Conservation (phyloP, 345 rosid species). For the Citrus sinensis region DVS_A1.0 CM039165.1:30254001-30254500, state of each 20-base stretch:
- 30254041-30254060: neutral
- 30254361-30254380: neutral
- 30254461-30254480: neutral
- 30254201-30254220: neutral
- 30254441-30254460: neutral
- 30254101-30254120: neutral
- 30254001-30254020: too few species aligned
- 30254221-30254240: neutral
- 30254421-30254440: neutral
- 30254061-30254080: neutral
- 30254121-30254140: too few species aligned
- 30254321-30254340: neutral
- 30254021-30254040: neutral
- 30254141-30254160: neutral
- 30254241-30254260: neutral
- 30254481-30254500: neutral
- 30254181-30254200: neutral
- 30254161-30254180: neutral
- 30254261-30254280: too few species aligned
- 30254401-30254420: too few species aligned
- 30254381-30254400: conserved; percentile 17
- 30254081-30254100: neutral
- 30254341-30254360: too few species aligned
- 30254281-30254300: too few species aligned
- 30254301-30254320: neutral